Base-by-base conservation (phyloP, 1,139 yeast genomes). In the Blastobotrys persicus region DNA sequence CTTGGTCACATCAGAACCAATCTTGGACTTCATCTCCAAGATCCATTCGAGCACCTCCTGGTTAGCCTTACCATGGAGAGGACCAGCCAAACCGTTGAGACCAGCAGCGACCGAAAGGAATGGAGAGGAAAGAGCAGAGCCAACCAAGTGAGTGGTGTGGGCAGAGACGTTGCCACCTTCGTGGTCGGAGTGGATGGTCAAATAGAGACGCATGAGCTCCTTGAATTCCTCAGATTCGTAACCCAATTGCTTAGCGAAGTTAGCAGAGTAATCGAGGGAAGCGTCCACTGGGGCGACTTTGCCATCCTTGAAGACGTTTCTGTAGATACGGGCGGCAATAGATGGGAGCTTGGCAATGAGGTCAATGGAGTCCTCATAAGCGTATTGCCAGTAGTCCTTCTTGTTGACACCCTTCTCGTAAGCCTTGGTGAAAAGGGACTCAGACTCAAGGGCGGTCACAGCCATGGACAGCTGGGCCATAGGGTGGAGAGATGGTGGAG, bases 161-260 rank as follows among this genome's bases (percentile, higher is more conserved):
- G 97, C 97, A 56, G 96, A 88, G 56, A 91, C 98, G 69, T 91
- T 91, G 74, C 98, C 98, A 76, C 97, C 97, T 77, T 91, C 98
- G 76, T 91, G 98, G 73, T 91, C 97, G 53, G 95, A 85, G 81
- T 91, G 98, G 73, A 91, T 86, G 65, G 97, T 87, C 71, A 91
- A 79, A 82, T 91, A 91, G 68, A 91, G 80, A 79, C 98, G 87
- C 85, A 91, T 81, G 69, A 91, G 81, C 76, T 91, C 96, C 59
- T 85, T 78, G 72, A 91, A 89, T 75, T 85, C 88, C 67, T 74
- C 70, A 78, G 85, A 80, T 68, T 88, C 89, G 74, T 76, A 87
- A 67, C 98, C 97, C 66, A 91, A 79, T 74, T 86, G 77, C 68
- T 75, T 72, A 63, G 97, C 86, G 73, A 91, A 83, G 81, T 92